phyloP scores from a whole-genome alignment of 2,329 filamentous ascomycete species.

The Pseudopyrenochaeta lycopersici region DNA sequence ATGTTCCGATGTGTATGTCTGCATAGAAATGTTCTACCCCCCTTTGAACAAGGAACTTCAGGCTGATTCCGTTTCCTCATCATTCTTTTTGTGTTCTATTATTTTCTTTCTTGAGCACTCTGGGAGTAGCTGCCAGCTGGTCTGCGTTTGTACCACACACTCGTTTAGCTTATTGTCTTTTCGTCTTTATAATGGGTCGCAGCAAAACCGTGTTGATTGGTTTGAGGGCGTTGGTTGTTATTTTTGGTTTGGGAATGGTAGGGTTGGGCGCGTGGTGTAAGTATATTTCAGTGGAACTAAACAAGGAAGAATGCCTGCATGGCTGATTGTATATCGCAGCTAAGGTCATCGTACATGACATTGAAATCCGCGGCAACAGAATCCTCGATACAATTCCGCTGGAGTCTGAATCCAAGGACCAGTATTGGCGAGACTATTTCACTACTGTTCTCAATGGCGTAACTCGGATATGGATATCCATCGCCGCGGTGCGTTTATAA shows the following conservation, averaged over 20 bases:
- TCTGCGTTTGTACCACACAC: constrained; percentile 21
- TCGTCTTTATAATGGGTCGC: constrained; percentile 24
- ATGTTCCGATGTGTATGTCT: constrained; percentile 4
- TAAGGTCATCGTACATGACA: constrained; percentile 31
- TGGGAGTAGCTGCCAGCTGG: constrained; percentile 39
- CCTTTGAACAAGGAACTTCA: constrained; percentile 6
- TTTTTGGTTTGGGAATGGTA: constrained; percentile 29
- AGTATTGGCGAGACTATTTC: constrained; percentile 33
- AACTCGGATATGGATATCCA: constrained; percentile 34
- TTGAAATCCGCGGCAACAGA: constrained; percentile 25
- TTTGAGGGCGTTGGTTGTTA: constrained; percentile 31
- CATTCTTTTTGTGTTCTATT: constrained; percentile 14
- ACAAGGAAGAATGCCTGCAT: not conserved
- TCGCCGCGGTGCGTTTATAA: constrained; percentile 29
- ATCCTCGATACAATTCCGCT: constrained; percentile 20
- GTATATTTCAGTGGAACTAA: not conserved
- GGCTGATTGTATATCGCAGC: constrained; percentile 10
- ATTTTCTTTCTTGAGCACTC: constrained; percentile 30
- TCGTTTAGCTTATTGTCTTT: constrained; percentile 8
- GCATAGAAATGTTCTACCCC: constrained; percentile 9
- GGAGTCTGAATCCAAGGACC: constrained; percentile 11
- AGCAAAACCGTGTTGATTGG: constrained; percentile 20
- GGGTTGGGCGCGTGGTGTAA: constrained; percentile 38
- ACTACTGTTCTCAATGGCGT: constrained; percentile 13
- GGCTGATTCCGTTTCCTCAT: constrained; percentile 13